Conservation (phyloP, 2,329 filamentous ascomycete species). For the Daldinia eschscholtzii region DNA sequence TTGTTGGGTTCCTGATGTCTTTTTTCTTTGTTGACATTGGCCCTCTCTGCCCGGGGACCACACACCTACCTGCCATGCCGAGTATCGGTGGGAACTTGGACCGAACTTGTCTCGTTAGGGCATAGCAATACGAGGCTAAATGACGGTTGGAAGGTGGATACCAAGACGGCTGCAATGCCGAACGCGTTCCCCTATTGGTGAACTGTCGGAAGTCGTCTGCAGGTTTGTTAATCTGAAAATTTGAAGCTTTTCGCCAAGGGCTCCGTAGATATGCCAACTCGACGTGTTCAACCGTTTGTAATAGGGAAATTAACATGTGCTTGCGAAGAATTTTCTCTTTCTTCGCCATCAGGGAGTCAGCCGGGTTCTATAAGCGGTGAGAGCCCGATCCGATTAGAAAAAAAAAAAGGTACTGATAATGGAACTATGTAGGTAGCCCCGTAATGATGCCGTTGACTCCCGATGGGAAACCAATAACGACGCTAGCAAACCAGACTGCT, state of each 20-base stretch:
- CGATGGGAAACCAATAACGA: constrained; percentile 12
- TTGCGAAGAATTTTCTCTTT: neutral
- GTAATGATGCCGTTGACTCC: constrained; percentile 4
- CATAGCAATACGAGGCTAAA: constrained; percentile 33
- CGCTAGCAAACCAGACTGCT: neutral
- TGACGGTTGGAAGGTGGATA: constrained; percentile 32
- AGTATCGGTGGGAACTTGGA: constrained; percentile 43
- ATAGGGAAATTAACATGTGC: constrained; percentile 7
- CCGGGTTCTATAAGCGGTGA: constrained; percentile 33
- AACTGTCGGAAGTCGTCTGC: constrained; percentile 21
- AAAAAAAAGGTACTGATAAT: neutral
- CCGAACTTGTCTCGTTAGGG: constrained; percentile 42
- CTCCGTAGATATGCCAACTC: constrained; percentile 11
- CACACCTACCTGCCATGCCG: constrained; percentile 35
- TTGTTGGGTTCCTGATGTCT: constrained; percentile 25
- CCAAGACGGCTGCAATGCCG: constrained; percentile 36
- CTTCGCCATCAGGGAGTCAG: neutral
- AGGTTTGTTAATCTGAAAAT: constrained; percentile 27
- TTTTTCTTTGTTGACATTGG: constrained; percentile 32
- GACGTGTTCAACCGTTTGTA: constrained; percentile 4
- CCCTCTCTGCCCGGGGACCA: constrained; percentile 11
- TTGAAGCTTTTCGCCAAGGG: constrained; percentile 35
- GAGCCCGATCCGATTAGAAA: constrained; percentile 22
- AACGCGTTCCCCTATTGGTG: constrained; percentile 33
- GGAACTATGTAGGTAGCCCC: neutral